These are phyloP conservation scores for Irpex rosettiformis DNA, from an alignment of 1,284 basidiomycete genomes.

Conservation along the genomic window DNA sequence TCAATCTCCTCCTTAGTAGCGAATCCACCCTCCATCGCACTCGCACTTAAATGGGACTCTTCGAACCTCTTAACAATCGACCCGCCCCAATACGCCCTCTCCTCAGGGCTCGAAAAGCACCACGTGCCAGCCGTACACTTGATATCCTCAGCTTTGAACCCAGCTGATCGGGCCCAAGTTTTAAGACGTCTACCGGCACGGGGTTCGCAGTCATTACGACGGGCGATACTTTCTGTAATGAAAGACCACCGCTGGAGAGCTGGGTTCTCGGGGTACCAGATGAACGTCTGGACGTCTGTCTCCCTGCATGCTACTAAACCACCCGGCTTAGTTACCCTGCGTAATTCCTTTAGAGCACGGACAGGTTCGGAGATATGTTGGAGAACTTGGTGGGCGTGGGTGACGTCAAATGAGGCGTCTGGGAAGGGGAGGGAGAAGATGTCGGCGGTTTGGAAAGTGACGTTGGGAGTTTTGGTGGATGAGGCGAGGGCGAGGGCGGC, in stretches of 20 bases:
- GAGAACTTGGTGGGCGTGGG: constrained; percentile 44
- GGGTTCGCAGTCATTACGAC: constrained; percentile 28
- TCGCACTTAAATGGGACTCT: constrained; percentile 28
- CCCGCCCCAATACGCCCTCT: constrained; percentile 33
- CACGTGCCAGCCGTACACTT: constrained; percentile 28
- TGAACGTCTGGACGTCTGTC: constrained; percentile 26
- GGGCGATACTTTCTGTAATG: constrained; percentile 23
- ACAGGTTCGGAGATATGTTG: constrained; percentile 40
- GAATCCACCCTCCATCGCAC: constrained; percentile 26
- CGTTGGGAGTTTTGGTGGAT: constrained; percentile 26
- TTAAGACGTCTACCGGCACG: constrained; percentile 28
- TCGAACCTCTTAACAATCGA: constrained; percentile 33
- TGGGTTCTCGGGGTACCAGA: constrained; percentile 31
- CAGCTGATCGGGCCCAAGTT: constrained; percentile 29
- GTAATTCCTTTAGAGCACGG: constrained; percentile 39
- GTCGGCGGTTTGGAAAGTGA: constrained; percentile 33
- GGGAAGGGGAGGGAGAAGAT: constrained; percentile 29
- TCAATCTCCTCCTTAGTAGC: constrained; percentile 27
- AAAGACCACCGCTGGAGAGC: constrained; percentile 24
- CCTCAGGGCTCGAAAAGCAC: constrained; percentile 33
- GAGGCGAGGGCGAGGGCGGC: constrained; percentile 30
- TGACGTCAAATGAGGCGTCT: constrained; percentile 39
- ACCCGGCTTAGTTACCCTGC: constrained; percentile 37
- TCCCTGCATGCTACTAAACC: constrained; percentile 40
- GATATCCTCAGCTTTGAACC: constrained; percentile 25